Conservation (phyloP, 139 green algal genomes). For the Coelastrella sp. region DNA sequence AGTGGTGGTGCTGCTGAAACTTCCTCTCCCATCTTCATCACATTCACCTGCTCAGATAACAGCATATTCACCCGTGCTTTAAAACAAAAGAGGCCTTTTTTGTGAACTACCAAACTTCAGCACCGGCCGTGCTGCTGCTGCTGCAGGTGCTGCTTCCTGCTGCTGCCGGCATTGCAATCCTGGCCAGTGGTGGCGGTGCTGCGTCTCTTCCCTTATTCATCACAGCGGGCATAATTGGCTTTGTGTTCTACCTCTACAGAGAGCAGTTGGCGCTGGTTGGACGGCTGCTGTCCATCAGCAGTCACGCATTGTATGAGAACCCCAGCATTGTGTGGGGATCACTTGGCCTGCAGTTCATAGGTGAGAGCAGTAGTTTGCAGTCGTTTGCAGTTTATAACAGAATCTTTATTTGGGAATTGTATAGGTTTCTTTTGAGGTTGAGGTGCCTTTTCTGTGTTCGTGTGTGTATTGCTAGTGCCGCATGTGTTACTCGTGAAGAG, state of each 20-base stretch:
- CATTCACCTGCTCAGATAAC: too few relatives aligned
- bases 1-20: too few relatives aligned
- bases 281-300: constrained; percentile 63
- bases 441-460: too few relatives aligned
- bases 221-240: constrained; percentile 9
- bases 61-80: too few relatives aligned
- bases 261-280: constrained; percentile 68
- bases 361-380: too few relatives aligned
- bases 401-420: too few relatives aligned
- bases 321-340: constrained; percentile 50
- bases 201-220: constrained; percentile 3
- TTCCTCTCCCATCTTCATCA: too few relatives aligned
- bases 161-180: neutral
- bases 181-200: neutral
- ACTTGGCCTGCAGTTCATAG: constrained; percentile 51
- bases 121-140: neutral
- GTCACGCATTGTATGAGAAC: constrained; percentile 64
- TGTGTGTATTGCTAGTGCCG: too few relatives aligned
- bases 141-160: constrained; percentile 40
- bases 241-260: constrained; percentile 72
- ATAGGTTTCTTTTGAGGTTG: too few relatives aligned
- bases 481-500: too few relatives aligned
- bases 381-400: too few relatives aligned
- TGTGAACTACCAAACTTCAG: neutral
- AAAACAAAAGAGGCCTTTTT: too few relatives aligned